Conservation (phyloP, 2,329 filamentous ascomycete genomes). For the Aspergillus brasiliensis region DNA sequence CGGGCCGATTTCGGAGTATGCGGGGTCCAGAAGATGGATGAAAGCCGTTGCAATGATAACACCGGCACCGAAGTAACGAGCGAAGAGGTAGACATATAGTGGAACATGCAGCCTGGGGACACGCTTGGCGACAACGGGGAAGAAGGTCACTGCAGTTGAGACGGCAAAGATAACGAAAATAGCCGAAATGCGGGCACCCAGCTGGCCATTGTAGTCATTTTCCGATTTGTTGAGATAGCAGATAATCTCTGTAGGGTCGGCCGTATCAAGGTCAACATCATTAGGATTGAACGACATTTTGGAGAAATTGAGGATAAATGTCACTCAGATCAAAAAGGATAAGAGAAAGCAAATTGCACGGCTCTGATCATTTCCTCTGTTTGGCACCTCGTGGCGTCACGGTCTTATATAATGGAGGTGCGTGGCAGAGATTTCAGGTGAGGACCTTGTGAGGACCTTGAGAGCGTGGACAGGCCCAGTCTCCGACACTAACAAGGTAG, state of each 20-base stretch:
- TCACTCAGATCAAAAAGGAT: neutral
- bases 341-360: neutral
- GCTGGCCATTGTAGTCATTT: conserved; percentile 15
- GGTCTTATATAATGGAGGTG: neutral
- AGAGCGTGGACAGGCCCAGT: neutral
- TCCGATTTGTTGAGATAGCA: conserved; percentile 12
- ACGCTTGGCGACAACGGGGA: conserved; percentile 16
- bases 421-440: neutral
- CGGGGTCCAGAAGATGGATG: conserved; percentile 18
- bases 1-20: conserved; percentile 16
- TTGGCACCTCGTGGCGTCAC: neutral
- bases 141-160: conserved; percentile 16
- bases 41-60: conserved; percentile 19
- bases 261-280: conserved; percentile 13
- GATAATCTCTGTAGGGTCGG: conserved; percentile 10
- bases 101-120: conserved; percentile 10
- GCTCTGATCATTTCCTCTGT: conserved; percentile 1
- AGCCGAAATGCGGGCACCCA: conserved; percentile 16
- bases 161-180: conserved; percentile 17
- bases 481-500: conserved; percentile 1
- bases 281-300: conserved; percentile 14
- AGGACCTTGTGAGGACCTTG: conserved; percentile 3
- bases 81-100: conserved; percentile 15
- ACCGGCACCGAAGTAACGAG: conserved; percentile 17
- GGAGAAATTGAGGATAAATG: neutral